phyloP scores from a whole-genome alignment of 352 stramenopile species.

The Halophytophthora polymorphica region DNA sequence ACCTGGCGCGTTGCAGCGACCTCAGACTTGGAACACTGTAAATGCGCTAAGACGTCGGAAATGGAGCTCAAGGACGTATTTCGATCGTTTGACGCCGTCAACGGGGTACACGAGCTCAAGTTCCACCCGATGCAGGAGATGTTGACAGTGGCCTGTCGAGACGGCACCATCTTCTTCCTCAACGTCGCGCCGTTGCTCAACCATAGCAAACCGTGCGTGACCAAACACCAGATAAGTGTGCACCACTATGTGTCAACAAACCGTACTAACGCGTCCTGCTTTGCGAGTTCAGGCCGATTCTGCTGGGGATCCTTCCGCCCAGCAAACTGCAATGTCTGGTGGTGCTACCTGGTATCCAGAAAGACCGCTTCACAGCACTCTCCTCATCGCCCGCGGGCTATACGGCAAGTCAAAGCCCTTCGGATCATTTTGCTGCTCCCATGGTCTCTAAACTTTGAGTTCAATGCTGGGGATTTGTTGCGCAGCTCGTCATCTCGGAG shows the following conservation, averaged over 20 bases:
- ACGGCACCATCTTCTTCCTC: slow-evolving; percentile 72
- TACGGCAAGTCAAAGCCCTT: slow-evolving; percentile 15
- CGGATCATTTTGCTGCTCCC: background rate
- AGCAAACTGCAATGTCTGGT: slow-evolving; percentile 48
- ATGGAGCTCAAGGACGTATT: slow-evolving; percentile 62
- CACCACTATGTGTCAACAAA: background rate
- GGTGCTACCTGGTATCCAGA: slow-evolving; percentile 40
- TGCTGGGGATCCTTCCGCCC: slow-evolving; percentile 42
- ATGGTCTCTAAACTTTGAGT: background rate
- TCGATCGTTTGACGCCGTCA: slow-evolving; percentile 51
- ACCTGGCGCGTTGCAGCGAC: slow-evolving; percentile 45
- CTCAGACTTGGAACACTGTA: slow-evolving; percentile 26
- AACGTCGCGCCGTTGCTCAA: slow-evolving; percentile 48
- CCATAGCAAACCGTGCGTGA: slow-evolving; percentile 48
- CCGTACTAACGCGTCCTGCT: slow-evolving; percentile 4
- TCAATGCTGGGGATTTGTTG: background rate
- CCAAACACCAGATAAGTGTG: background rate
- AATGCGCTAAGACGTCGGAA: slow-evolving; percentile 53
- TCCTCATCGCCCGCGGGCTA: slow-evolving; percentile 41
- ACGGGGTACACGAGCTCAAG: slow-evolving; percentile 58
- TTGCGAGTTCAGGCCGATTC: slow-evolving; percentile 21
- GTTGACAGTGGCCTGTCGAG: slow-evolving; percentile 49
- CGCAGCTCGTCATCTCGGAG: slow-evolving; percentile 49
- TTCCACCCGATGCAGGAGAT: slow-evolving; percentile 58
- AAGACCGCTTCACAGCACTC: slow-evolving; percentile 40